Conservation (phyloP, 352 stramenopile species). For the Globisporangium nodosum region DNA sequence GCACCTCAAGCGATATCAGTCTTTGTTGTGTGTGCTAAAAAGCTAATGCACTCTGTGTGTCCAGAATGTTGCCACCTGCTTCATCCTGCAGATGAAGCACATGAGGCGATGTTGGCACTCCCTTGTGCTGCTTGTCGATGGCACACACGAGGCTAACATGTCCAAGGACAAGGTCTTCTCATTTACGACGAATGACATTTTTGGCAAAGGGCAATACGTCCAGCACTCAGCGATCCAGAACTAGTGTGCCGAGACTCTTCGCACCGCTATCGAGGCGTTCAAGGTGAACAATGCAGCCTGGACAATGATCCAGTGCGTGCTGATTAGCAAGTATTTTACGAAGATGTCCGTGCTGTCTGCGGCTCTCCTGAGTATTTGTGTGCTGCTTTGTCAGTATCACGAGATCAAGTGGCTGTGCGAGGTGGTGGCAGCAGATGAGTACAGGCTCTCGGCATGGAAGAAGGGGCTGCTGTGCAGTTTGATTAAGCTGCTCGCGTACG, state of each 20-base stretch:
- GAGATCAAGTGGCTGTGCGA: slow-evolving; percentile 16
- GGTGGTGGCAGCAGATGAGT: slow-evolving; percentile 6
- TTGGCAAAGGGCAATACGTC: not conserved
- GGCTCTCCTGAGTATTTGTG: slow-evolving; percentile 3
- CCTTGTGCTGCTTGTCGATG: not conserved
- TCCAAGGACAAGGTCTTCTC: not conserved
- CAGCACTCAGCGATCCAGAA: not conserved
- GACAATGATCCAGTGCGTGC: not conserved
- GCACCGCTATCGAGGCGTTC: not conserved
- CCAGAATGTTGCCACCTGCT: not conserved
- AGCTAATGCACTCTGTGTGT: not conserved
- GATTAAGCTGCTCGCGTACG: slow-evolving; percentile 14
- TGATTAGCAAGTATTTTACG: slow-evolving; percentile 26
- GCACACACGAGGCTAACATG: not conserved
- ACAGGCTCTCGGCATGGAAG: slow-evolving; percentile 14
- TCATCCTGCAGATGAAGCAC: not conserved
- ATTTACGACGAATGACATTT: not conserved
- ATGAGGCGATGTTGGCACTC: not conserved
- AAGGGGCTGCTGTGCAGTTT: slow-evolving; percentile 13
- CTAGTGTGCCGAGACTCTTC: not conserved
- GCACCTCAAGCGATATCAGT: no score
- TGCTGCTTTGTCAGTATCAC: slow-evolving; percentile 25
- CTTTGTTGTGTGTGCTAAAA: no score
- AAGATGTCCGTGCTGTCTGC: slow-evolving; percentile 10
- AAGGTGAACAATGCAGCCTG: not conserved